These are phyloP conservation scores for Hibiscus trionum DNA, from an alignment of 345 rosid species.

Conservation along the genomic window DNA sequence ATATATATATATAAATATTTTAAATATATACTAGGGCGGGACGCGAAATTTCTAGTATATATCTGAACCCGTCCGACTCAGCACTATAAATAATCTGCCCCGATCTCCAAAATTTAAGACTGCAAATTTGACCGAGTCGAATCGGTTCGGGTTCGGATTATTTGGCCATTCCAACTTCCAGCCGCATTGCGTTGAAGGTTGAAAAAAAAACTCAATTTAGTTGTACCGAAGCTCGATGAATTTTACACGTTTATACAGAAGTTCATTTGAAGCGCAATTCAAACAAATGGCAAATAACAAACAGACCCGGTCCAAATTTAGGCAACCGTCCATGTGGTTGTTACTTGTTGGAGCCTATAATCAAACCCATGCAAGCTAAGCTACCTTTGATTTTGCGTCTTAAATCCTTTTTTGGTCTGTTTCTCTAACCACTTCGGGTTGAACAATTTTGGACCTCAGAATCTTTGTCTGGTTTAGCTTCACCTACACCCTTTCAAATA, in stretches of 20 bases:
- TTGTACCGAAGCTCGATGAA: neutral
- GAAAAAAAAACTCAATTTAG: neutral
- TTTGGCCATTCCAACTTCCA: too few relatives aligned
- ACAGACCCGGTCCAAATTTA: neutral
- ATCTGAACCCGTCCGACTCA: too few relatives aligned
- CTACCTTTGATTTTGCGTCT: neutral
- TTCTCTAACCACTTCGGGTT: neutral
- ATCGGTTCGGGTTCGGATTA: too few relatives aligned
- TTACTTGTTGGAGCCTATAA: neutral
- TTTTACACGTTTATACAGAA: too few relatives aligned
- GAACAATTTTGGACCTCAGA: constrained; percentile 28
- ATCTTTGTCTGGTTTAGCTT: constrained; percentile 23
- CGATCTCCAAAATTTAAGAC: too few relatives aligned
- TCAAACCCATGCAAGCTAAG: neutral
- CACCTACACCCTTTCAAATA: neutral
- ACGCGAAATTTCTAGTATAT: too few relatives aligned
- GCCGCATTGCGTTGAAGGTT: neutral
- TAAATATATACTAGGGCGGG: too few relatives aligned
- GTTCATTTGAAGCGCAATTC: too few relatives aligned
- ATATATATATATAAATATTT: too few relatives aligned
- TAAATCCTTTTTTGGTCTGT: too few relatives aligned
- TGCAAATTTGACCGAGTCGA: too few relatives aligned
- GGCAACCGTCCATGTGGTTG: neutral
- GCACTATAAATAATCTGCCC: too few relatives aligned
- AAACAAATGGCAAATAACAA: neutral